phyloP scores from a whole-genome alignment of 352 stramenopile genomes.

The Phytophthora vignae region DNA sequence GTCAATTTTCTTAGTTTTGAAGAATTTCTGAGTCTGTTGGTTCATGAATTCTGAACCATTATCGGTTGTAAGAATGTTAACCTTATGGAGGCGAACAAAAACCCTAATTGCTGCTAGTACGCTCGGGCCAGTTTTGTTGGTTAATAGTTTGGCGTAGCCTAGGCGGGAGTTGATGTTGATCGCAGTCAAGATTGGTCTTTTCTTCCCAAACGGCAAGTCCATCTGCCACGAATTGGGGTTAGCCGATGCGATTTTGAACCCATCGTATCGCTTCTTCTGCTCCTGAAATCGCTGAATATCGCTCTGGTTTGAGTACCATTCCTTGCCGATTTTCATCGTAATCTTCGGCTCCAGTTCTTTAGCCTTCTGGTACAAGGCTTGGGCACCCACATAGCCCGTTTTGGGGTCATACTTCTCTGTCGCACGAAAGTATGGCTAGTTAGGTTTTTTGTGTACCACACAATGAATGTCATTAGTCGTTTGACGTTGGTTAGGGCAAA shows the following conservation, averaged over 20 bases:
- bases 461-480: no score
- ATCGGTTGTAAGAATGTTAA: conserved; percentile 29
- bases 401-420: conserved; percentile 6
- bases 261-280: conserved; percentile 28
- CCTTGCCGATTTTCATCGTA: background rate
- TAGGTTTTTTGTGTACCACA: no score
- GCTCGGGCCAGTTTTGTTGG: conserved; percentile 39
- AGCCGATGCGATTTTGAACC: background rate
- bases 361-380: background rate
- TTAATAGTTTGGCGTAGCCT: conserved; percentile 41
- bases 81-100: background rate
- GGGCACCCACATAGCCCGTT: background rate
- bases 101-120: conserved; percentile 26
- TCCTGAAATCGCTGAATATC: conserved; percentile 32
- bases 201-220: conserved; percentile 6
- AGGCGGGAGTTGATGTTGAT: conserved; percentile 49
- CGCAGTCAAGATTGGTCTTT: conserved; percentile 30
- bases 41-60: conserved; percentile 55
- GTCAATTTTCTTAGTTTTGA: conserved; percentile 42
- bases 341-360: background rate
- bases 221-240: conserved; percentile 10
- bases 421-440: no score
- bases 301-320: background rate
- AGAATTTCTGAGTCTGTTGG: conserved; percentile 25
- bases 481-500: no score